Evolutionary conservation across 345 rosid genomes (phyloP).

Genomic region (Eucalyptus cladocalyx): DNA sequence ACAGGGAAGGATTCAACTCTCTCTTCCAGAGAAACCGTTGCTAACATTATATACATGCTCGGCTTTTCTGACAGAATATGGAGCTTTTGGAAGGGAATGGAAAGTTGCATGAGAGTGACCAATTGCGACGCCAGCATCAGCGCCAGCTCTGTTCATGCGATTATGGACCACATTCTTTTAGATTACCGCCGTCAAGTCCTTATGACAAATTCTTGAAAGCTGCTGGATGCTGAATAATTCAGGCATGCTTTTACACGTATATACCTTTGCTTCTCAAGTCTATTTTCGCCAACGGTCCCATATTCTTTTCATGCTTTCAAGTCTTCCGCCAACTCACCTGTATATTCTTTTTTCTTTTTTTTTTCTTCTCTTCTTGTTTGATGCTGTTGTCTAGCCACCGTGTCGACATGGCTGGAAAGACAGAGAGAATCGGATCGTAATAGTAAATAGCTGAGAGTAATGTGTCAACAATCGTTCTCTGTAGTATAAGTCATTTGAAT

Average conservation of each 20-base stretch:
- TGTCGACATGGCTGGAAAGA: neutral
- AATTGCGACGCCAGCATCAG: conserved; percentile 16
- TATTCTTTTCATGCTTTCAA: neutral
- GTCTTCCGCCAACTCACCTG: neutral
- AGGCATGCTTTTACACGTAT: neutral
- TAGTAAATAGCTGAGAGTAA: neutral
- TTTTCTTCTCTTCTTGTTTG: neutral
- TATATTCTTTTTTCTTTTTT: neutral
- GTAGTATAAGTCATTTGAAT: neutral
- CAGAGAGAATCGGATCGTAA: neutral
- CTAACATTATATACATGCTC: neutral
- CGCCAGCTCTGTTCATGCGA: conserved; percentile 21
- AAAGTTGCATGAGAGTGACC: conserved; percentile 5
- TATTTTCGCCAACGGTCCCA: neutral
- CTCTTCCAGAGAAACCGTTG: neutral
- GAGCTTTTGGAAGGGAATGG: conserved; percentile 13
- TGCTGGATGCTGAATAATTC: conserved; percentile 40
- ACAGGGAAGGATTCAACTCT: neutral
- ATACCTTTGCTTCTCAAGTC: neutral
- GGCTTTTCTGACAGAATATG: conserved; percentile 22
- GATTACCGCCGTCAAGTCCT: conserved; percentile 81
- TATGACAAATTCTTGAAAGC: conserved; percentile 80
- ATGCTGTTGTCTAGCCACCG: neutral
- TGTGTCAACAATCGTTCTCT: neutral
- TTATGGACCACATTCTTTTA: conserved; percentile 44